Percentiles rank a stretch among this genome's conserved stretches.
phyloP scores from a whole-genome alignment of 345 rosid genomes.

The Acer saccharum region DNA sequence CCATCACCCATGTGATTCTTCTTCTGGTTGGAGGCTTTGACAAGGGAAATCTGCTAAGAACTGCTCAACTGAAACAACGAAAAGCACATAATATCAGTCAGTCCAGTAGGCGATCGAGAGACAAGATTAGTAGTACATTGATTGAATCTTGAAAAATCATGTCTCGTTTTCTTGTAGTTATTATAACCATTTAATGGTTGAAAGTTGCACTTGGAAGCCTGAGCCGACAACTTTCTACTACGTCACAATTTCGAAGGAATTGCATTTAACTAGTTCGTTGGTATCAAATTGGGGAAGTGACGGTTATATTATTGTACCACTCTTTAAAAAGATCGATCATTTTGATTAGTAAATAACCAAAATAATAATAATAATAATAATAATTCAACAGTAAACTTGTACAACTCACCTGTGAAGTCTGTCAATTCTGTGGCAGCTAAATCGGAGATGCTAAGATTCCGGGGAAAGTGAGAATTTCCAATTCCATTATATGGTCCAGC shows the following conservation, averaged over 20 bases:
- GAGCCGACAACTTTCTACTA: no score
- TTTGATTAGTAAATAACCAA: not conserved
- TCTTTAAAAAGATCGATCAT: not conserved
- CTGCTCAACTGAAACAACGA: not conserved
- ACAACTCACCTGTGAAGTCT: slow-evolving; percentile 16
- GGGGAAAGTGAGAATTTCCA: slow-evolving; percentile 13
- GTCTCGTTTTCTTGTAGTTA: no score
- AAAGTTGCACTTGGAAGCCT: no score
- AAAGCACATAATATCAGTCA: not conserved
- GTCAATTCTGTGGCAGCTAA: slow-evolving; percentile 1
- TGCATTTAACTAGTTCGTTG: no score
- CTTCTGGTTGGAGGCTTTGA: not conserved
- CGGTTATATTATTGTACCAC: not conserved
- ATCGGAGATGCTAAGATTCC: slow-evolving; percentile 12
- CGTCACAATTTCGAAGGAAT: no score
- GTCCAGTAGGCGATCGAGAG: not conserved
- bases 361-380: not conserved
- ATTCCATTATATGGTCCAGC: slow-evolving; percentile 1
- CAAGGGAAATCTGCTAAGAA: not conserved
- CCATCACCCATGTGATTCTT: not conserved
- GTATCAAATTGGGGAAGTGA: no score
- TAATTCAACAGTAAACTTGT: not conserved
- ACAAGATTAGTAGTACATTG: not conserved
- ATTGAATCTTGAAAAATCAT: not conserved
- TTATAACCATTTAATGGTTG: no score